A percentile compares a stretch with the other conserved stretches of the same genome.
Evolutionary conservation across 495 filamentous ascomycete genomes (phyloP).

Genomic region (Penicillium samsonianum): DNA sequence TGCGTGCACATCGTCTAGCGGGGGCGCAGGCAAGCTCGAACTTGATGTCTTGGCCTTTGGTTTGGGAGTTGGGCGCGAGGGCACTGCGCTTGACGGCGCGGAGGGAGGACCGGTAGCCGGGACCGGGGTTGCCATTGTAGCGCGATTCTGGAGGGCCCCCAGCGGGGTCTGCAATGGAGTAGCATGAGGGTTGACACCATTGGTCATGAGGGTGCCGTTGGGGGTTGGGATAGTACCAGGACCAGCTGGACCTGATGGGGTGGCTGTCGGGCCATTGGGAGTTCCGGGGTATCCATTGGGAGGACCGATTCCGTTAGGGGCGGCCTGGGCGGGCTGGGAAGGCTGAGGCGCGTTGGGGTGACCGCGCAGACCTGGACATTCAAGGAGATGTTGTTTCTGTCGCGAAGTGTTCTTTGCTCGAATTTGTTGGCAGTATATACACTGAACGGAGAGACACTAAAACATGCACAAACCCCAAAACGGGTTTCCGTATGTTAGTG

Average conservation of each 20-base stretch:
- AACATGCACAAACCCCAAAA: conserved; percentile 24
- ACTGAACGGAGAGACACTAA: conserved; percentile 60
- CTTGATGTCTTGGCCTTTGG: conserved; percentile 42
- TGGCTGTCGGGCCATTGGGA: conserved; percentile 43
- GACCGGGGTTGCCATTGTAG: conserved; percentile 43
- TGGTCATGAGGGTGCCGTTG: conserved; percentile 47
- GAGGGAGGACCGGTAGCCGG: conserved; percentile 32
- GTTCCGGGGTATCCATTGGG: conserved; percentile 50
- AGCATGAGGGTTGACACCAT: conserved; percentile 48
- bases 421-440: conserved; percentile 60
- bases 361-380: conserved; percentile 53
- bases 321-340: conserved; percentile 39
- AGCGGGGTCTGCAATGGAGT: conserved; percentile 48
- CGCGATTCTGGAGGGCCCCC: conserved; percentile 41
- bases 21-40: conserved; percentile 46
- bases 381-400: conserved; percentile 58
- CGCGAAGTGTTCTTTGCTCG: conserved; percentile 60
- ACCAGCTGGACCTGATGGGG: conserved; percentile 36
- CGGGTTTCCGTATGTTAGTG: conserved; percentile 37
- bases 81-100: conserved; percentile 33
- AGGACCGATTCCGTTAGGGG: conserved; percentile 47
- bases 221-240: conserved; percentile 41
- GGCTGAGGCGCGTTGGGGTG: conserved; percentile 47
- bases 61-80: conserved; percentile 45
- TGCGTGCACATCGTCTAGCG: conserved; percentile 55